Percentiles rank a stretch among this genome's conserved stretches.
These are phyloP conservation scores for Teunomyces gatunensis DNA, from an alignment of 805 yeast species.

Conservation along the genomic window DNA sequence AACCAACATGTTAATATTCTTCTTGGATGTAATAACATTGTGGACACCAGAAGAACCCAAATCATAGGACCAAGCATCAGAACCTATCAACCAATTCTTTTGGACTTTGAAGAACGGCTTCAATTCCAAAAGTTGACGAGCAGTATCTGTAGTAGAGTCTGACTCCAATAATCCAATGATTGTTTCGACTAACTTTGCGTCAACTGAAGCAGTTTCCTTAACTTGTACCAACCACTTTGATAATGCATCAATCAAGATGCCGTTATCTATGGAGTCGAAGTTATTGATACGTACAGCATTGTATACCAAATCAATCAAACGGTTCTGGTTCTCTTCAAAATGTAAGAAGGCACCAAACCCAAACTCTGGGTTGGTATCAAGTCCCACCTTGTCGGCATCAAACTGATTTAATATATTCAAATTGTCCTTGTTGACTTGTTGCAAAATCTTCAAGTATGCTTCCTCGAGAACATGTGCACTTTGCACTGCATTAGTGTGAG, in stretches of 20 bases:
- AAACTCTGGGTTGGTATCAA: conserved; percentile 68
- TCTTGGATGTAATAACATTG: conserved; percentile 69
- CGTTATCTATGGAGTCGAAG: conserved; percentile 43
- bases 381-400: conserved; percentile 42
- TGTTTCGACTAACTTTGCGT: conserved; percentile 23
- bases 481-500: conserved; percentile 36
- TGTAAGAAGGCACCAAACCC: conserved; percentile 79
- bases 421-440: conserved; percentile 59
- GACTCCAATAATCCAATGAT: conserved; percentile 37
- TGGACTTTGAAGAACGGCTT: conserved; percentile 46
- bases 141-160: conserved; percentile 37
- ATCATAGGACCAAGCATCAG: conserved; percentile 95
- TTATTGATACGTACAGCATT: conserved; percentile 44
- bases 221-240: conserved; percentile 68
- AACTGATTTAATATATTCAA: conserved; percentile 63
- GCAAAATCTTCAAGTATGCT: conserved; percentile 72
- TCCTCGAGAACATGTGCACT: conserved; percentile 60
- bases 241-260: conserved; percentile 52
- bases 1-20: conserved; percentile 78
- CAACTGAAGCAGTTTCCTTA: conserved; percentile 32
- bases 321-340: conserved; percentile 48
- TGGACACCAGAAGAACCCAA: conserved; percentile 91
- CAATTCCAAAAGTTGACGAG: conserved; percentile 45
- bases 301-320: conserved; percentile 45
- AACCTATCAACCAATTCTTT: conserved; percentile 83